These are phyloP conservation scores for Aspergillus hiratsukae DNA, from an alignment of 2,329 filamentous ascomycete genomes.

Conservation along the genomic window DNA sequence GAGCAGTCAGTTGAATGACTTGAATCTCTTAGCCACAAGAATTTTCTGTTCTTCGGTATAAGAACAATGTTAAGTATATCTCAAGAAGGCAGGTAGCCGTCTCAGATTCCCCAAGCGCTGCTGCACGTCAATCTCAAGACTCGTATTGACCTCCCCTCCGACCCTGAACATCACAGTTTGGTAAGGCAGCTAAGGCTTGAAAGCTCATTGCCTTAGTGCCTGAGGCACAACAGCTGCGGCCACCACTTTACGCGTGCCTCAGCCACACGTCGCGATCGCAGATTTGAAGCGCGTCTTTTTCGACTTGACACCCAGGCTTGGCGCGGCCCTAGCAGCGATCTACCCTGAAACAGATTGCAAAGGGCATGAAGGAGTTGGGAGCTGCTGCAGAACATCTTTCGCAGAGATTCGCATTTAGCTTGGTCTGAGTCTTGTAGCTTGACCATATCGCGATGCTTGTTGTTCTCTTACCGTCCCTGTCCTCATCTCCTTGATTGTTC, in stretches of 20 bases:
- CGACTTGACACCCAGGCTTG: conserved; percentile 14
- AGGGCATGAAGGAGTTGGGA: not conserved
- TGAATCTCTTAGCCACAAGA: not conserved
- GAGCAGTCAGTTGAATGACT: not conserved
- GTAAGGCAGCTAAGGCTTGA: not conserved
- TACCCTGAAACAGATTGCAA: not conserved
- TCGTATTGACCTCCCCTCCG: no score
- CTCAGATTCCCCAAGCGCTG: not conserved
- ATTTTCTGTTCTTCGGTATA: not conserved
- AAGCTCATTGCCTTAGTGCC: conserved; percentile 13
- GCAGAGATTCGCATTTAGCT: conserved; percentile 11
- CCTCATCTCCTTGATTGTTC: conserved; percentile 12
- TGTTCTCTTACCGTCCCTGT: conserved; percentile 12
- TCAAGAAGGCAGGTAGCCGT: not conserved
- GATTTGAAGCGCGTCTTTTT: conserved; percentile 15
- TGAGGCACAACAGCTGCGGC: conserved; percentile 22
- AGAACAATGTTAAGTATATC: not conserved
- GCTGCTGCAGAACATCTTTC: conserved; percentile 1
- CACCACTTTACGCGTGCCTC: conserved; percentile 34
- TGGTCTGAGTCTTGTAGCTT: conserved; percentile 13
- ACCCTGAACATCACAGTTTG: not conserved
- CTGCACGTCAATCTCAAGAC: not conserved
- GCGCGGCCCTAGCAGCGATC: conserved; percentile 12
- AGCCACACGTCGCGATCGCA: conserved; percentile 17
- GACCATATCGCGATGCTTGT: conserved; percentile 27